phyloP scores from a whole-genome alignment of 2,329 filamentous ascomycete genomes.

The Myriosclerotinia scirpicola region DNA sequence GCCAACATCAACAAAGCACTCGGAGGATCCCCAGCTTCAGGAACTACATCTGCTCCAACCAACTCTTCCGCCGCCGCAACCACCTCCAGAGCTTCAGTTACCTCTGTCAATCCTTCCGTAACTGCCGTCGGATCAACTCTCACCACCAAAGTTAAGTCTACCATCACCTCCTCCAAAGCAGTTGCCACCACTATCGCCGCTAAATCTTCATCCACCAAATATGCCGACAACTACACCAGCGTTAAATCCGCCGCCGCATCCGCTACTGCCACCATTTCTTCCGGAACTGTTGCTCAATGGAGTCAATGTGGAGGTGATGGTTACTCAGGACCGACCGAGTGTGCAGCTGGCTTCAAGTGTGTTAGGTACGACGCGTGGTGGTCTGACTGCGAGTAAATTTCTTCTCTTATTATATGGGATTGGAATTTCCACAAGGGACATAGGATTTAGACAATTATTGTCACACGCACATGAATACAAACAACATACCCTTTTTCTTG shows the following conservation, averaged over 20 bases:
- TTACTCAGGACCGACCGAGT: constrained; percentile 29
- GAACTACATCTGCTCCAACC: constrained; percentile 16
- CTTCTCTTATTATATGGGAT: background rate
- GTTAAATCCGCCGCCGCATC: background rate
- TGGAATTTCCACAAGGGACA: background rate
- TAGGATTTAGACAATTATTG: background rate
- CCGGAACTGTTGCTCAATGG: constrained; percentile 23
- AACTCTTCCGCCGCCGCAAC: constrained; percentile 12
- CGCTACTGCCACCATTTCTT: constrained; percentile 16
- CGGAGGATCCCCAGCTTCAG: constrained; percentile 17
- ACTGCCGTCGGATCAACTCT: constrained; percentile 1
- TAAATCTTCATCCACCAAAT: background rate
- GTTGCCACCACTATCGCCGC: background rate
- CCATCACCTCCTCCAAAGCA: background rate
- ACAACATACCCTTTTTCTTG: background rate
- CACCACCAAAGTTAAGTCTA: constrained; percentile 10
- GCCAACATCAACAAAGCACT: constrained; percentile 17
- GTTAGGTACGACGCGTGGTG: constrained; percentile 28
- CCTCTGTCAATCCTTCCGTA: background rate
- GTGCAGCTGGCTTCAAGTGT: constrained; percentile 27
- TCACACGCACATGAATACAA: background rate
- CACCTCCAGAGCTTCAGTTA: background rate
- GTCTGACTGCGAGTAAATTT: constrained; percentile 21
- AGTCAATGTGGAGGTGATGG: constrained; percentile 33
- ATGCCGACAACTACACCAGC: background rate